Conservation (phyloP, 805 yeast species). For the Spathaspora arborariae region DNA sequence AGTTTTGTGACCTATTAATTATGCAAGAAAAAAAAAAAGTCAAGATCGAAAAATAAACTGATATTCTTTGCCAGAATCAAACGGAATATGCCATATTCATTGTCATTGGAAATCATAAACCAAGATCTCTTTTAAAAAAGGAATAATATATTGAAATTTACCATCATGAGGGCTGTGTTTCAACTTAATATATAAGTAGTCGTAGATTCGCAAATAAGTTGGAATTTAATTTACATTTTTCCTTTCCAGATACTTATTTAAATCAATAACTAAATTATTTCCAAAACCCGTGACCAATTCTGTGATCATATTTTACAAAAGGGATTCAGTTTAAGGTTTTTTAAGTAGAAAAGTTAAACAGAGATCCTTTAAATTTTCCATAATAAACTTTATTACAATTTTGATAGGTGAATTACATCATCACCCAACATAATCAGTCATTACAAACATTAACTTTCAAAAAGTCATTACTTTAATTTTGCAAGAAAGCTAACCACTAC, state of each 20-base stretch:
- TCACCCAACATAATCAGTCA: not conserved
- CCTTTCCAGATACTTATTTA: not conserved
- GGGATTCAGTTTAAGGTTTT: not conserved
- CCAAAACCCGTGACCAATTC: not conserved
- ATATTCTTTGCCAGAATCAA: not conserved
- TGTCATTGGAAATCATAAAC: not conserved
- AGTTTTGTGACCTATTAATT: no score
- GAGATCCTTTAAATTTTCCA: not conserved
- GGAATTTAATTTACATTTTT: not conserved
- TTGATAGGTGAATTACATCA: not conserved
- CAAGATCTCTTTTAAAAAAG: not conserved
- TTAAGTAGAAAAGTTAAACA: not conserved
- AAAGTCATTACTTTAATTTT: no score
- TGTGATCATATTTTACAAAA: not conserved
- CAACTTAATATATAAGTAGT: not conserved
- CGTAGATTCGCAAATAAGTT: not conserved
- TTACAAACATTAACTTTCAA: no score
- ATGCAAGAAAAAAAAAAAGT: no score
- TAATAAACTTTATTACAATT: not conserved
- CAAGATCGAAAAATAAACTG: not conserved
- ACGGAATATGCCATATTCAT: not conserved
- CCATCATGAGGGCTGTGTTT: not conserved
- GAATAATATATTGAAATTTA: not conserved
- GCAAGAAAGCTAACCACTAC: no score
- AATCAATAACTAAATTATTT: not conserved